A percentile compares a stretch with the other conserved stretches of the same genome.
Conservation (phyloP, 495 filamentous ascomycete genomes). For the Aspergillus kassunensis region DNA sequence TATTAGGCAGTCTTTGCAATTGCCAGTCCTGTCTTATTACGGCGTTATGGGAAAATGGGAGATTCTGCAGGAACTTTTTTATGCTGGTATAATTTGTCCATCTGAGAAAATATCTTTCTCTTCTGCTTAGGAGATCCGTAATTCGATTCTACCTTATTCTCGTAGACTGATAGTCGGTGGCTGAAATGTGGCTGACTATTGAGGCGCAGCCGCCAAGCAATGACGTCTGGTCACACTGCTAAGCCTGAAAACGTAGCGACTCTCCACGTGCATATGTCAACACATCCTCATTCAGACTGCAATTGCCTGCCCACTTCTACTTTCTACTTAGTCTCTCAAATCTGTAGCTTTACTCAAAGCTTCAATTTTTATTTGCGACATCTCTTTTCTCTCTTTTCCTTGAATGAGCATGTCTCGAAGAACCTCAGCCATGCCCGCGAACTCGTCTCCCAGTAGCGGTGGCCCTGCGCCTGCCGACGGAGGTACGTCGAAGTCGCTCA, state of each 20-base stretch:
- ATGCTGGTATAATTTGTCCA: constrained; percentile 36
- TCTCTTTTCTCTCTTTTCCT: constrained; percentile 9
- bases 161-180: neutral
- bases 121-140: neutral
- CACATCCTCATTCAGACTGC: constrained; percentile 24
- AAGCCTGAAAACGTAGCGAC: constrained; percentile 15
- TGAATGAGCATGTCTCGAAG: constrained; percentile 44
- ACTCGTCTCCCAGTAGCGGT: constrained; percentile 30
- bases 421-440: constrained; percentile 40
- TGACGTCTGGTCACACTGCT: constrained; percentile 32
- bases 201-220: constrained; percentile 34
- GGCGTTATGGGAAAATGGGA: constrained; percentile 51
- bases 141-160: neutral
- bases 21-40: constrained; percentile 42
- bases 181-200: constrained; percentile 21
- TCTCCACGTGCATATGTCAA: constrained; percentile 36
- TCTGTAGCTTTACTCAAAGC: constrained; percentile 4
- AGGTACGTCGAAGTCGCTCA: constrained; percentile 30
- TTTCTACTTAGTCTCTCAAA: constrained; percentile 7
- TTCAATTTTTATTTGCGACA: neutral
- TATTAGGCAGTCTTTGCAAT: constrained; percentile 25
- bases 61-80: constrained; percentile 43
- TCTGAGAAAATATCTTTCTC: constrained; percentile 22
- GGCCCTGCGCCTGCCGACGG: constrained; percentile 34
- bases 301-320: constrained; percentile 23